Percentiles rank a stretch among this genome's conserved stretches.
phyloP scores from a whole-genome alignment of 257 asterid genomes.

The Catharanthus roseus region DNA sequence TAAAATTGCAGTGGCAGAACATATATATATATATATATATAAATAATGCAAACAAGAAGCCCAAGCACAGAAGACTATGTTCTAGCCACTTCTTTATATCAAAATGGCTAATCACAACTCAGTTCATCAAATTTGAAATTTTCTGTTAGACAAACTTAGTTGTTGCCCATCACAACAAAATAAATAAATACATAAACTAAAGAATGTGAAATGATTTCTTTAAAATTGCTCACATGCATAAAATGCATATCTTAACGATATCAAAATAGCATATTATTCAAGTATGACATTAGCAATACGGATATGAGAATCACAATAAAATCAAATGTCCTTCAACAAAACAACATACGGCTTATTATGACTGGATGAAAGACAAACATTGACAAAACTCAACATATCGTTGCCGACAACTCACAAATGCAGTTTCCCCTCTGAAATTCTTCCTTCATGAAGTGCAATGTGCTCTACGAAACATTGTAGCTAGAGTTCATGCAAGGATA shows the following conservation, averaged over 20 bases:
- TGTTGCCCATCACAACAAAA: not conserved
- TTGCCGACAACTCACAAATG: constrained; percentile 41
- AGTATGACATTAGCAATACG: not conserved
- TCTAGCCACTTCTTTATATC: not conserved
- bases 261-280: not conserved
- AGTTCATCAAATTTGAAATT: too few species aligned
- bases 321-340: not conserved
- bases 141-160: not conserved
- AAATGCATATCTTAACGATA: not conserved
- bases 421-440: constrained; percentile 66
- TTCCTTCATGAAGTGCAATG: constrained; percentile 80
- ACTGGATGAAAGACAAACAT: not conserved
- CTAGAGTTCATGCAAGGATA: constrained; percentile 96
- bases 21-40: too few species aligned
- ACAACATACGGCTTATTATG: not conserved
- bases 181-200: not conserved
- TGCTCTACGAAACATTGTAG: constrained; percentile 83
- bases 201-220: not conserved
- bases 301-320: not conserved
- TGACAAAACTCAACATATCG: not conserved
- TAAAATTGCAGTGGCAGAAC: not conserved
- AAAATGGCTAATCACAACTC: not conserved
- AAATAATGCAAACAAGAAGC: not conserved
- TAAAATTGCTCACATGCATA: not conserved
- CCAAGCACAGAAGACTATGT: not conserved